Conservation (phyloP, 1,139 yeast species). For the Yamadazyma mexicana region DNA sequence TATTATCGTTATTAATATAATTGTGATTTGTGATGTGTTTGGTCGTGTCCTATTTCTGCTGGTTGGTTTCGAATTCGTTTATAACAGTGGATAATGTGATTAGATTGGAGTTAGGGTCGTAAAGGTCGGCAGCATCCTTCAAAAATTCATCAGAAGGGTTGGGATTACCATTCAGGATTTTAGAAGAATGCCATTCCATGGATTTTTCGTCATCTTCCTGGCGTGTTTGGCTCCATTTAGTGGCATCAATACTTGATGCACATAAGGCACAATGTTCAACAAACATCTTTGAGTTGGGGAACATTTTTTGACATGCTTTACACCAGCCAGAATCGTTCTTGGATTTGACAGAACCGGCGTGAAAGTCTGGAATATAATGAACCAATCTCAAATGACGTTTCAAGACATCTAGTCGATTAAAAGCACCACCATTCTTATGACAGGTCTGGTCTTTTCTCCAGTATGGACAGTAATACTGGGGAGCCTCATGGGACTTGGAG, state of each 20-base stretch:
- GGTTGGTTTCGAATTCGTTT: conserved; percentile 13
- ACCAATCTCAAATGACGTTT: conserved; percentile 68
- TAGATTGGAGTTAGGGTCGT: conserved; percentile 17
- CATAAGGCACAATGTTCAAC: conserved; percentile 68
- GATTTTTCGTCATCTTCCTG: conserved; percentile 3
- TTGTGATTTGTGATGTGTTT: neutral
- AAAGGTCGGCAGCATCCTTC: conserved; percentile 9
- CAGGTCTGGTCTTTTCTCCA: conserved; percentile 68
- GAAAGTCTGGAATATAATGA: conserved; percentile 57
- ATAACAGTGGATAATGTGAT: conserved; percentile 17
- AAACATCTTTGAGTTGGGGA: conserved; percentile 56
- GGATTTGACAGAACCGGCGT: conserved; percentile 12
- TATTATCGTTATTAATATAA: neutral
- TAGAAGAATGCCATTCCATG: neutral
- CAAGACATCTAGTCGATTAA: conserved; percentile 67
- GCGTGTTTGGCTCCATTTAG: conserved; percentile 25
- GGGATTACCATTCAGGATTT: neutral
- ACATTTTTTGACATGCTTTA: conserved; percentile 58
- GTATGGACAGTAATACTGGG: conserved; percentile 69
- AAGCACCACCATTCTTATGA: conserved; percentile 72
- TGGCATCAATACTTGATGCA: conserved; percentile 39
- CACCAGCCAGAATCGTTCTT: conserved; percentile 65
- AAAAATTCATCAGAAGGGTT: conserved; percentile 5
- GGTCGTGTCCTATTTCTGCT: neutral
- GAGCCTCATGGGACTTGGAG: conserved; percentile 60